Base-by-base conservation (phyloP, 2,329 filamentous ascomycete genomes). In the Aspergillus unguis region DNA sequence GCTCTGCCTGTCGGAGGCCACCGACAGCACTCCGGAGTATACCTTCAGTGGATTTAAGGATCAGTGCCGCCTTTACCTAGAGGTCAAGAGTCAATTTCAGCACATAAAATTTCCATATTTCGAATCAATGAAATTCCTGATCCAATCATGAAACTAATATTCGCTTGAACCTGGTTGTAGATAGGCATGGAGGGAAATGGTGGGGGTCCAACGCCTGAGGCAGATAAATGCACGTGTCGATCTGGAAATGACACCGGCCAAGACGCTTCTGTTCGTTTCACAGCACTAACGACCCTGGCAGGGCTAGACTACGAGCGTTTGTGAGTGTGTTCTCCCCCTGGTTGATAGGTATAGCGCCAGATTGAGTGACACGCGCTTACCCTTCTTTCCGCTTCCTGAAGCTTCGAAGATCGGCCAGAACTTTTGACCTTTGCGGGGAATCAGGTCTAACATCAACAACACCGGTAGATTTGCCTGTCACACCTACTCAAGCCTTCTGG, bases 1-100 rank as follows among this genome's bases (percentile, higher is more conserved):
- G 53, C 53, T 51, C 51, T 50, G 48, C 35, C 48, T 59, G 61
- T 71, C 69, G 69, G 69, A 71, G 67, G 55, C 56, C 60, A 66
- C 69, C 69, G 69, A 69, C 50, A 58, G 53, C 51, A 37, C 35
- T 43, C 51, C 62, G 61, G 62, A 61, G 62, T 55, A 59, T 57
- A 57, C 55, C 58, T 58, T 56, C 42, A 50, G 57, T 58, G 56
- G 55, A 58, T 55, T 50, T 17, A 17, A 17, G 17, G 17, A 17
- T 17, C 17, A 17, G 17, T 17, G 17, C 17, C 17, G 17, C 17
- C 17, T 17, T 17, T 17, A 17, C 17, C 17, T 17, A 17, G 17
- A 17, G 17, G 17, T 7, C 6, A 9, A 8, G 27, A 38, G 31
- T 35, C 31, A 35, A 47, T 26, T 40, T 26, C 35, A 40, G 26